Base-by-base conservation (phyloP, 768 basidiomycete species). In the Dentipellis fragilis region DNA sequence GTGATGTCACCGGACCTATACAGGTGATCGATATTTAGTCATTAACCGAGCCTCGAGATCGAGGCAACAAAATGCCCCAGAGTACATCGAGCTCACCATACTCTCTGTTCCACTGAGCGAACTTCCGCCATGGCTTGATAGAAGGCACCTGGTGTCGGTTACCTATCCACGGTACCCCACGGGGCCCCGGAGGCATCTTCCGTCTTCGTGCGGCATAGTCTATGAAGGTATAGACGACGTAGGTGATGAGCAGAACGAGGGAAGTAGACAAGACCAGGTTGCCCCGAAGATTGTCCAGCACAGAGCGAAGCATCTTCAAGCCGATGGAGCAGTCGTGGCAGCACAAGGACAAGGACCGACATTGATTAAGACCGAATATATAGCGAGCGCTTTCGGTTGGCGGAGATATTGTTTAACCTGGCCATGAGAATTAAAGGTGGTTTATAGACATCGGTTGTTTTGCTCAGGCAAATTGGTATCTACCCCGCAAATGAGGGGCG, bases 51-150 rank as follows among this genome's bases (percentile, higher is more conserved):
- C 35, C 21, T 4, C 10, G 10, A 23, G 29, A 6, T 29, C 29
- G 29, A 29, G 6, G 6, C 29, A 42, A 42, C 14, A 14, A 42
- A 14, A 42, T 42, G 40, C 40, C 14, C 14, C 14, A 42, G 14
- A 42, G 14, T 3, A 19, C 11, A 23, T 9, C 11, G 4, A 4
- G 54, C 65, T 17, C 54, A 77, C 78, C 78, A 59, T 78, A 77
- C 56, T 69, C 63, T 17, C 62, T 66, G 55, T 72, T 75, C 73
- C 77, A 78, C 48, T 75, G 71, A 22, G 71, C 69, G 57, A 78
- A 79, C 62, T 72, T 75, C 29, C 67, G 62, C 79, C 79, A 80
- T 0, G 77, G 76, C 59, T 77, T 75, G 22, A 69, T 57, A 3
- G 62, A 55, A 6, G 78, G 77, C 17, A 78, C 63, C 54, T 79